Evolutionary conservation across 768 basidiomycete species (phyloP), one percentile per base, ranked within the genome.

Genomic region (Hebeloma cylindrosporum): DNA sequence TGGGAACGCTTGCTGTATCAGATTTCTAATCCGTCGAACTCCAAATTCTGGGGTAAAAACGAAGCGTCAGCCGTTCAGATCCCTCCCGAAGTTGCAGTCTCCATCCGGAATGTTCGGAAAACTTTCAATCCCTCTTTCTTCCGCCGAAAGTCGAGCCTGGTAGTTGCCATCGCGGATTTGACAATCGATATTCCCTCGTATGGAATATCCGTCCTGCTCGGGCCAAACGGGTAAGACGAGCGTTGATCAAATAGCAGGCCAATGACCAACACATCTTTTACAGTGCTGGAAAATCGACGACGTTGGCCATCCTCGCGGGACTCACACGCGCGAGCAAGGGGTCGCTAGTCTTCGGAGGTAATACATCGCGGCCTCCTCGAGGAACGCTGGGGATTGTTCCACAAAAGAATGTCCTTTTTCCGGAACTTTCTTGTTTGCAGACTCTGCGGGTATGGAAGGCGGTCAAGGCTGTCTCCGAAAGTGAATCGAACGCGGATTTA

Each of bases 351-450:
- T 77, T 75, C 43, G 78, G 77, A 50, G 81, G 80, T 28, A 79
- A 79, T 1, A 60, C 66, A 13, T 57, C 71, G 30, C 70, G 68
- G 11, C 82, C 83, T 4, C 70, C 82, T 3, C 79, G 78, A 0
- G 85, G 86, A 5, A 77, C 77, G 0, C 64, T 91, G 16, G 88
- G 88, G 2, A 82, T 91, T 43, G 86, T 88, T 0, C 85, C 87
- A 0, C 88, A 89, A 65, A 88, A 85, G 68, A 90, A 90, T 53
- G 88, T 91, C 7, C 70, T 91, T 1, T 87, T 89, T 60, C 77
- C 85, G 0, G 86, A 89, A 45, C 66, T 91, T 8, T 75, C 83
- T 2, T 88, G 85, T 57, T 68, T 80, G 42, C 83, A 91, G 64
- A 88, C 83, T 1, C 68, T 90, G 14, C 70, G 72, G 1, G 74